A percentile compares a stretch with the other conserved stretches of the same genome.
Evolutionary conservation across 495 filamentous ascomycete species (phyloP).

Genomic region (Aspergillus hancockii): DNA sequence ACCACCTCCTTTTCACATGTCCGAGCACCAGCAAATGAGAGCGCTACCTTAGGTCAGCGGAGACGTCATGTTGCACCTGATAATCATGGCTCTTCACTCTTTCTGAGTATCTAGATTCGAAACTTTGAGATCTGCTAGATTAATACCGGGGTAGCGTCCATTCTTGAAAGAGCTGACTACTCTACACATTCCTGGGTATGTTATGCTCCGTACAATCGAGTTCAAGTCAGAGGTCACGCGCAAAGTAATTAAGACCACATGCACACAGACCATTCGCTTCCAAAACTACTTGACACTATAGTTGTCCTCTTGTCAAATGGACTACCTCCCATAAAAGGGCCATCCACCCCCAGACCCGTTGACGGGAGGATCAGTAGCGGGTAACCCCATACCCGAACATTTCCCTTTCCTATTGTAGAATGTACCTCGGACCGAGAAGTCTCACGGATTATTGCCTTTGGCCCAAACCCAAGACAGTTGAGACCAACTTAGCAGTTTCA

Average conservation of each 20-base stretch:
- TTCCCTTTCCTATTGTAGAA: slow-evolving; percentile 1
- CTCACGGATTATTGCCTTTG: background rate
- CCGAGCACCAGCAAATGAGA: slow-evolving; percentile 11
- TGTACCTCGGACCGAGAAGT: slow-evolving; percentile 10
- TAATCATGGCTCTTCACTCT: background rate
- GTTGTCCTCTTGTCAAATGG: background rate
- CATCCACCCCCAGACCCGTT: slow-evolving; percentile 2
- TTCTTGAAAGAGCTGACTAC: too few relatives aligned
- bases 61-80: slow-evolving; percentile 12
- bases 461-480: background rate
- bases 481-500: too few relatives aligned
- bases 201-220: too few relatives aligned
- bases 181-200: too few relatives aligned
- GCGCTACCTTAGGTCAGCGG: slow-evolving; percentile 11
- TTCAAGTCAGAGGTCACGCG: too few relatives aligned
- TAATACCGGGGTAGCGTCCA: too few relatives aligned
- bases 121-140: background rate
- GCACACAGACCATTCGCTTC: too few relatives aligned
- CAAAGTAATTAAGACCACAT: too few relatives aligned
- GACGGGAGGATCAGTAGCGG: slow-evolving; percentile 1
- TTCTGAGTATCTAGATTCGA: background rate
- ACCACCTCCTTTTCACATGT: slow-evolving; percentile 13
- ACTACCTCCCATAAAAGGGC: background rate
- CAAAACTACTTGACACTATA: background rate
- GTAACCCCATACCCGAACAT: background rate